Evolutionary conservation across 1,284 basidiomycete species (phyloP), one percentile per base, ranked within the genome.

Genomic region (Chalciporus sp.): DNA sequence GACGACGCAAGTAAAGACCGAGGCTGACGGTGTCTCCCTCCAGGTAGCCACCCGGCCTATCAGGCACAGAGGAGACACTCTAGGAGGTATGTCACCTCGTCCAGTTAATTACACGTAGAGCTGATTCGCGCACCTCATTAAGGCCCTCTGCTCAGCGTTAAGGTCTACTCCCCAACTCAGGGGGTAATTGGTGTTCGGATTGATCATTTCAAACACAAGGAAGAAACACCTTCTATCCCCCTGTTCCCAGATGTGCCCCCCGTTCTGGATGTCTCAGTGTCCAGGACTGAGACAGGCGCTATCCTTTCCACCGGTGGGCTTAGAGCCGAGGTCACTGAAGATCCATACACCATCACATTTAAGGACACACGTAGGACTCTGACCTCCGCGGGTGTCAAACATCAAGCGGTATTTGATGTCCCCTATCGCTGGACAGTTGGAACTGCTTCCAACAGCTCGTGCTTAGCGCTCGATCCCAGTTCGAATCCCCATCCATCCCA

Each of bases 1-100:
- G 62, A 80, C 82, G 49, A 75, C 79, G 26, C 74, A 81, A 53
- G 68, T 70, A 9, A 72, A 72, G 28, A 65, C 71, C 19, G 75
- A 80, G 28, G 69, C 72, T 11, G 73, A 76, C 43, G 81, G 78
- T 1, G 79, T 84, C 59, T 76, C 82, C 60, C 72, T 87, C 8
- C 79, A 83, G 50, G 85, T 89, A 31, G 74, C 88, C 7, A 85
- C 85, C 7, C 79, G 80, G 46, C 83, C 83, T 17, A 83, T 89
- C 58, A 76, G 80, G 48, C 81, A 85, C 66, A 77, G 86, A 49
- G 87, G 87, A 26, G 86, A 88, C 63, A 88, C 86, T 0, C 73
- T 89, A 17, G 84, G 82, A 58, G 84, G 84, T 82, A 52, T 23
- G 75, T 63, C 12, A 17, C 49, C 31, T 53, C 16, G 48, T 28